phyloP scores from a whole-genome alignment of 164 flowering plant genomes.

The Umbellularia californica region DNA sequence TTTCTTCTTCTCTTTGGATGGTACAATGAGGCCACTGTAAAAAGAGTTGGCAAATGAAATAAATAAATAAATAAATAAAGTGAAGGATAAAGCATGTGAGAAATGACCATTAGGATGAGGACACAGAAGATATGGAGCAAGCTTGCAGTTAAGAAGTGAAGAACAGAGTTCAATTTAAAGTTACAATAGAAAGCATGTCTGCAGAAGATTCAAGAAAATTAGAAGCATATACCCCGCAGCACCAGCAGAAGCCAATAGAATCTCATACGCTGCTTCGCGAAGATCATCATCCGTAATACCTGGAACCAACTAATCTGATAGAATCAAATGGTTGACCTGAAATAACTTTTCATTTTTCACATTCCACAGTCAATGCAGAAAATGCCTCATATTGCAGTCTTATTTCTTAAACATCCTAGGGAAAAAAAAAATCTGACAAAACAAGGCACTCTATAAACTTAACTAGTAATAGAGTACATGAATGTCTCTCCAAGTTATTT shows the following conservation, averaged over 20 bases:
- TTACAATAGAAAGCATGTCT: background rate
- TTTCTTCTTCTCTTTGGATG: slow-evolving; percentile 84
- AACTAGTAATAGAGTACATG: background rate
- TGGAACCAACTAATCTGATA: slow-evolving; percentile 24
- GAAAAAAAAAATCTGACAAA: background rate
- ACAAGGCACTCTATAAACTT: background rate
- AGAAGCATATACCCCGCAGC: slow-evolving; percentile 70
- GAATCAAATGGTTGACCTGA: background rate
- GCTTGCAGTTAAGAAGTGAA: background rate
- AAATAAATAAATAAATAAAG: background rate
- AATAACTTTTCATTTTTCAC: background rate
- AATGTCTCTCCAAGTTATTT: background rate
- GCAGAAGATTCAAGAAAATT: slow-evolving; percentile 1
- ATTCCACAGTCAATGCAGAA: background rate
- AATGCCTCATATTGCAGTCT: background rate
- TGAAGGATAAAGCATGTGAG: slow-evolving; percentile 1
- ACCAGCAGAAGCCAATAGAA: slow-evolving; percentile 92
- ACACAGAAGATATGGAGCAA: background rate
- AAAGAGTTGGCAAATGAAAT: background rate
- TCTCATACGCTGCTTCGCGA: slow-evolving; percentile 93
- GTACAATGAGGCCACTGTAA: slow-evolving; percentile 83
- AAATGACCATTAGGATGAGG: background rate
- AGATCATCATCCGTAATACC: slow-evolving; percentile 92
- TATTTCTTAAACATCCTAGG: background rate
- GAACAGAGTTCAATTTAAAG: background rate